These are phyloP conservation scores for Inosperma sp. DNA, from an alignment of 768 basidiomycete genomes.

Conservation along the genomic window DNA sequence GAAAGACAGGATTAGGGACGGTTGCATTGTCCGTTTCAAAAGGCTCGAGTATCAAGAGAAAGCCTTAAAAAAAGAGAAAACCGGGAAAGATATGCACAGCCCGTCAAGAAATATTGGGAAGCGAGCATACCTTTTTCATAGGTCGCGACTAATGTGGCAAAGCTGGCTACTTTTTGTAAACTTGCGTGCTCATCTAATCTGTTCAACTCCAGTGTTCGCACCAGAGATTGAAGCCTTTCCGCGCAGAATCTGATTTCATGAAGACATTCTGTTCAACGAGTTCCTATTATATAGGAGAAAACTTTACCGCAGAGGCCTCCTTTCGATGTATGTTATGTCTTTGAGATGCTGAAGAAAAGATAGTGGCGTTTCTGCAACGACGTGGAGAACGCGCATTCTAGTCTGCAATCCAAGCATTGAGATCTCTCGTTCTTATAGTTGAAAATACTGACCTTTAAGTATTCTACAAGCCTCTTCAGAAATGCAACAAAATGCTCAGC, in stretches of 20 bases:
- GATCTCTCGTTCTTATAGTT: not conserved
- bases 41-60: constrained; percentile 93
- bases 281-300: constrained; percentile 1
- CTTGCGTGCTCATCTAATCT: constrained; percentile 89
- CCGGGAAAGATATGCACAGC: too few relatives aligned
- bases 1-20: constrained; percentile 97
- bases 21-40: constrained; percentile 99
- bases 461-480: constrained; percentile 96
- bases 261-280: too few relatives aligned
- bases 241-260: constrained; percentile 98
- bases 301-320: constrained; percentile 78
- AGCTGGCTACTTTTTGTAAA: constrained; percentile 91
- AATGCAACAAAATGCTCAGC: constrained; percentile 99
- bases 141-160: constrained; percentile 94
- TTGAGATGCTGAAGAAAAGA: constrained; percentile 98
- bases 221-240: constrained; percentile 89
- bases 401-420: constrained; percentile 52
- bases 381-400: constrained; percentile 97
- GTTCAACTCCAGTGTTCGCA: constrained; percentile 85
- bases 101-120: too few relatives aligned
- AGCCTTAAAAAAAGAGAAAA: too few relatives aligned
- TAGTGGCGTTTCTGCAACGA: constrained; percentile 95
- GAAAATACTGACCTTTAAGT: constrained; percentile 72
- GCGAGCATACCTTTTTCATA: constrained; percentile 81
- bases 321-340: constrained; percentile 98